Evolutionary conservation across 768 basidiomycete species (phyloP).

Genomic region (Mycena venus): DNA sequence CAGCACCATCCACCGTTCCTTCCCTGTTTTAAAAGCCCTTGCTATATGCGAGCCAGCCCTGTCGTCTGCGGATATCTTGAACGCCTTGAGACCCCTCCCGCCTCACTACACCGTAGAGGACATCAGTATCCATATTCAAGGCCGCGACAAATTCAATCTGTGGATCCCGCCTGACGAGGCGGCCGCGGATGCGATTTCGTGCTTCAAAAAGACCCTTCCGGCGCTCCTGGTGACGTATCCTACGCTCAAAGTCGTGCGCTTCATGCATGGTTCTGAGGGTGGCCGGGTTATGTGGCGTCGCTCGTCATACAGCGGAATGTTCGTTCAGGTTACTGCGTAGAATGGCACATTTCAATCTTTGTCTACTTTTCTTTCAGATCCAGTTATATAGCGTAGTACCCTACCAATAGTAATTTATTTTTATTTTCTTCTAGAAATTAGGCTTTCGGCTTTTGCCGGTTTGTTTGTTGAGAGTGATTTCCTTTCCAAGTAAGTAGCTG

Average conservation of each 20-base stretch:
- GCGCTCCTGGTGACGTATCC: constrained; percentile 17
- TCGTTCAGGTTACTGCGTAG: constrained; percentile 12
- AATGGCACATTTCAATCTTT: too few species aligned
- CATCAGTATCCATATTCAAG: constrained; percentile 23
- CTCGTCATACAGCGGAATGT: constrained; percentile 16
- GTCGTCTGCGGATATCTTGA: constrained; percentile 22
- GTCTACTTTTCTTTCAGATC: too few species aligned
- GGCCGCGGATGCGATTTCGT: constrained; percentile 24
- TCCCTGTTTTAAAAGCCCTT: constrained; percentile 21
- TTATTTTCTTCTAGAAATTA: too few species aligned
- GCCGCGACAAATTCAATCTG: constrained; percentile 32
- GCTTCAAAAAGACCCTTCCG: constrained; percentile 19
- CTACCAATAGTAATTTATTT: too few species aligned
- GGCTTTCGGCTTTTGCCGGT: neutral
- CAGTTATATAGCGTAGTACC: too few species aligned
- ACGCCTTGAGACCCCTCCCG: neutral
- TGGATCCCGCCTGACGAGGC: constrained; percentile 31
- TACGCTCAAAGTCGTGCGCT: constrained; percentile 6
- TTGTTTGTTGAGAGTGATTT: too few species aligned
- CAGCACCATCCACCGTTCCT: constrained; percentile 18
- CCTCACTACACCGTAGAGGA: constrained; percentile 14
- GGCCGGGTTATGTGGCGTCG: constrained; percentile 23
- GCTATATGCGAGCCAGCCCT: constrained; percentile 18
- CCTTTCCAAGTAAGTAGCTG: too few species aligned
- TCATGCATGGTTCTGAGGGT: constrained; percentile 23